These are phyloP conservation scores for Lentinula guzmanii DNA, from an alignment of 768 basidiomycete species.

Conservation along the genomic window DNA sequence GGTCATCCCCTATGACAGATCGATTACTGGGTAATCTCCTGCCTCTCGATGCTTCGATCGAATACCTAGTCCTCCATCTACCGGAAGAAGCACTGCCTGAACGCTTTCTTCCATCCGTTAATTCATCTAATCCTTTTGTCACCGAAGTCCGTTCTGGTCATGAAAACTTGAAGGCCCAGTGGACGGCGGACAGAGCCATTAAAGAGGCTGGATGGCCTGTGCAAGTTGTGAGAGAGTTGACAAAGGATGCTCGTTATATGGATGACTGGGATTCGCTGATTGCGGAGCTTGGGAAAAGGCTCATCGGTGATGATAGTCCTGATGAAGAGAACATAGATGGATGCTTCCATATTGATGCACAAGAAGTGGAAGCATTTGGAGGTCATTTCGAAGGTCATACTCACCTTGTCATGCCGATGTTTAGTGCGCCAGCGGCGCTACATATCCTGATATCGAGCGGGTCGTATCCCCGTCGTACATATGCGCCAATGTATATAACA, in stretches of 20 bases:
- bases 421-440: constrained; percentile 57
- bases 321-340: constrained; percentile 12
- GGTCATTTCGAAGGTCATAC: constrained; percentile 39
- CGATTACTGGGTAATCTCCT: constrained; percentile 54
- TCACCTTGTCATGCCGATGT: constrained; percentile 56
- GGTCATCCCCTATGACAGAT: constrained; percentile 50
- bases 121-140: constrained; percentile 66
- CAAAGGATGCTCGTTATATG: constrained; percentile 28
- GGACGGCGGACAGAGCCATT: constrained; percentile 74
- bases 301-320: constrained; percentile 36
- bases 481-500: constrained; percentile 70
- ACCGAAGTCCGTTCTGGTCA: constrained; percentile 57
- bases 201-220: constrained; percentile 83
- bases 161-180: constrained; percentile 63
- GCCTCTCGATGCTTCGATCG: constrained; percentile 73
- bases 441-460: constrained; percentile 57
- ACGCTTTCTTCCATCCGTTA: constrained; percentile 57
- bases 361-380: constrained; percentile 52
- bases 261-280: constrained; percentile 52
- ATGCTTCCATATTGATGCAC: constrained; percentile 24
- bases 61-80: constrained; percentile 76
- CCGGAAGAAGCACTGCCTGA: constrained; percentile 86
- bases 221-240: constrained; percentile 56
- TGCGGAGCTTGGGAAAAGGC: constrained; percentile 43
- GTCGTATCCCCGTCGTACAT: constrained; percentile 35